Evolutionary conservation across 768 basidiomycete species (phyloP).

Genomic region (Wakefieldia striispora): DNA sequence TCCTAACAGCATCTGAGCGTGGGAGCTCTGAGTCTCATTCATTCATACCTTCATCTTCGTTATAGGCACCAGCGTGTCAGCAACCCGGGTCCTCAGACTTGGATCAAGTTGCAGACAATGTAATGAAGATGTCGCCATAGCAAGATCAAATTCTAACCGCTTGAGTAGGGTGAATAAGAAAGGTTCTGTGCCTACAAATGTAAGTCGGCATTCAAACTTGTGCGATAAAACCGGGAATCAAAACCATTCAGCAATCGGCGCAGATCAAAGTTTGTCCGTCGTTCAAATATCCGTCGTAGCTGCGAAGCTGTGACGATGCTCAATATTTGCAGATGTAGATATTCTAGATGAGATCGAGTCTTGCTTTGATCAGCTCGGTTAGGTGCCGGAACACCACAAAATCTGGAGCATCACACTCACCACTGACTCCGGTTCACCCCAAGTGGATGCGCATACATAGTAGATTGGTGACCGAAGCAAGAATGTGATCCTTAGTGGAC

Average conservation of each 20-base stretch:
- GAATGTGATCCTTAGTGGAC: conserved; percentile 81
- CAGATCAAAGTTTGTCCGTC: conserved; percentile 90
- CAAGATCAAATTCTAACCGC: conserved; percentile 74
- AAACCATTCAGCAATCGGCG: conserved; percentile 67
- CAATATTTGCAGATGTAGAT: conserved; percentile 89
- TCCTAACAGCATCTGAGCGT: conserved; percentile 48
- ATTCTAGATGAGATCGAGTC: conserved; percentile 93
- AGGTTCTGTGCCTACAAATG: conserved; percentile 68
- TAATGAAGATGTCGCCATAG: conserved; percentile 77
- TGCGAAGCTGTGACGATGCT: conserved; percentile 87
- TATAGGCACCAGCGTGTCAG: conserved; percentile 75
- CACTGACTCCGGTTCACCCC: conserved; percentile 95
- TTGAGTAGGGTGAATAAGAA: conserved; percentile 72
- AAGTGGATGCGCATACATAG: conserved; percentile 86
- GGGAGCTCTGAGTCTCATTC: not conserved
- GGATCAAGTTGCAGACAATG: conserved; percentile 78
- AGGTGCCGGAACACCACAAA: conserved; percentile 4
- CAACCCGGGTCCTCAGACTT: conserved; percentile 66
- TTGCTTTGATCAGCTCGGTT: conserved; percentile 57
- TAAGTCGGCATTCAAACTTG: not conserved
- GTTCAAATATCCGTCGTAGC: conserved; percentile 80
- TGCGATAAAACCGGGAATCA: not conserved
- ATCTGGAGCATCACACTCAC: conserved; percentile 47
- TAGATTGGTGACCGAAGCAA: conserved; percentile 85
- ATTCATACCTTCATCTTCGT: conserved; percentile 71